Percentiles rank a stretch among this genome's conserved stretches.
Evolutionary conservation across 1,284 basidiomycete genomes (phyloP).

Genomic region (Irpex sp.): DNA sequence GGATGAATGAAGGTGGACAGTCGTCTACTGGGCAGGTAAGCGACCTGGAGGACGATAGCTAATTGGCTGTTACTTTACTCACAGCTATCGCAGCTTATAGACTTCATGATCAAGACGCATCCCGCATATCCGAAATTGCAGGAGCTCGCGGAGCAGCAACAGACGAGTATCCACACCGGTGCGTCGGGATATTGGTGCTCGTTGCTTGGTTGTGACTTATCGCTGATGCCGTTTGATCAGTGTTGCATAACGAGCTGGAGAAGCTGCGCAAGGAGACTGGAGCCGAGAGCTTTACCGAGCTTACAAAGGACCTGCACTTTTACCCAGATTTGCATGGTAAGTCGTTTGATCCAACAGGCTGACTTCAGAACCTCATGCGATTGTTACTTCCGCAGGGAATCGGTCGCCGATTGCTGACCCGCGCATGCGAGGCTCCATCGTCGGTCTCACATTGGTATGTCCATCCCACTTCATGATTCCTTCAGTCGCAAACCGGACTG

Average conservation of each 20-base stretch:
- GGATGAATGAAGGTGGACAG: constrained; percentile 99
- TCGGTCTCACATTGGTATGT: constrained; percentile 77
- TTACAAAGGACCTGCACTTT: constrained; percentile 88
- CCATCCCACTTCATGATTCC: not conserved
- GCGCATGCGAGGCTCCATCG: constrained; percentile 88
- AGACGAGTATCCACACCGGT: constrained; percentile 60
- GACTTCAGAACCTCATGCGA: not conserved
- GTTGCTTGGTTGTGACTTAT: constrained; percentile 12
- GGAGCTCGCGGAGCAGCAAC: constrained; percentile 48
- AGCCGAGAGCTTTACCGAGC: constrained; percentile 68
- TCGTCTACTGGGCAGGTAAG: constrained; percentile 93
- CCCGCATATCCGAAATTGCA: constrained; percentile 75
- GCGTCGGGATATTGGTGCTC: constrained; percentile 10
- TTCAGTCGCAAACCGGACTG: not conserved
- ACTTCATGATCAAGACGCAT: constrained; percentile 94
- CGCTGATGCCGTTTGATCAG: constrained; percentile 36
- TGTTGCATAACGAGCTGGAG: constrained; percentile 77
- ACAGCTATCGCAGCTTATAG: constrained; percentile 64
- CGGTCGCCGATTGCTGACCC: constrained; percentile 94
- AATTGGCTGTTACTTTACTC: not conserved
- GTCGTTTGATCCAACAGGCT: constrained; percentile 6
- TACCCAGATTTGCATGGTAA: constrained; percentile 91
- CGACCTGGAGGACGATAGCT: not conserved
- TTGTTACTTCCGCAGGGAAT: constrained; percentile 58
- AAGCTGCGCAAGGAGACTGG: constrained; percentile 56